Percentiles rank a stretch among this genome's conserved stretches.
Conservation (phyloP, 2,329 filamentous ascomycete species). For the Penicillium sp. region DNA sequence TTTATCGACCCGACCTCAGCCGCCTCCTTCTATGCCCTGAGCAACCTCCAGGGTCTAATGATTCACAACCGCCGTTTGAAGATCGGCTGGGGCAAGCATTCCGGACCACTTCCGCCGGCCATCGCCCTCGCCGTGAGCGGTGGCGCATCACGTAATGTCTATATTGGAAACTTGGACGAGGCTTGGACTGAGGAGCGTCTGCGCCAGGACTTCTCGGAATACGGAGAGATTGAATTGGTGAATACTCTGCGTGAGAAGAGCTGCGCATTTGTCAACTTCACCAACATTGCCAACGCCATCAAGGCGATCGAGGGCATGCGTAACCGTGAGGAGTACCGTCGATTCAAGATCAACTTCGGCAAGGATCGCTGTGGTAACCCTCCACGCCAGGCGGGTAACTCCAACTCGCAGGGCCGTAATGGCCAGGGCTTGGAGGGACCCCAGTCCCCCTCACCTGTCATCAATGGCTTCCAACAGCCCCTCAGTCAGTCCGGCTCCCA, state of each 20-base stretch:
- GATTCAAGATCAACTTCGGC: conserved; percentile 99
- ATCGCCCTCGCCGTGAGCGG: conserved; percentile 96
- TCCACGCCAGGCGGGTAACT: conserved; percentile 76
- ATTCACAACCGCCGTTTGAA: conserved; percentile 98
- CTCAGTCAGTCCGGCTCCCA: conserved; percentile 59
- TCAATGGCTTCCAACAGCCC: conserved; percentile 62
- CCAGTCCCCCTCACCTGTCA: conserved; percentile 57
- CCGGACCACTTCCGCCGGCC: conserved; percentile 89
- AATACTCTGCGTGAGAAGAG: conserved; percentile 98
- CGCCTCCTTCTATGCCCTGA: conserved; percentile 95
- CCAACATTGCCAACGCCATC: conserved; percentile 99
- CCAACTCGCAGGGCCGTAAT: conserved; percentile 67
- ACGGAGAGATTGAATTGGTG: conserved; percentile 95
- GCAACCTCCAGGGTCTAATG: conserved; percentile 97
- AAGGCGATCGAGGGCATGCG: conserved; percentile 97
- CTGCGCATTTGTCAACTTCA: conserved; percentile 99
- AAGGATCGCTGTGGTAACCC: conserved; percentile 98
- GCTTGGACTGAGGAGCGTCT: conserved; percentile 96
- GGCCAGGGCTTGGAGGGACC: conserved; percentile 57
- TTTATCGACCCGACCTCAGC: conserved; percentile 98
- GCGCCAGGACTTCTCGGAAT: conserved; percentile 95
- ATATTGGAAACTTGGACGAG: conserved; percentile 96
- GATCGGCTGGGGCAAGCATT: conserved; percentile 99
- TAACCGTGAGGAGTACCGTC: conserved; percentile 92
- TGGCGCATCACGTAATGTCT: conserved; percentile 96